Evolutionary conservation across 257 asterid species (phyloP).

Genomic region (Solanum okadae): DNA sequence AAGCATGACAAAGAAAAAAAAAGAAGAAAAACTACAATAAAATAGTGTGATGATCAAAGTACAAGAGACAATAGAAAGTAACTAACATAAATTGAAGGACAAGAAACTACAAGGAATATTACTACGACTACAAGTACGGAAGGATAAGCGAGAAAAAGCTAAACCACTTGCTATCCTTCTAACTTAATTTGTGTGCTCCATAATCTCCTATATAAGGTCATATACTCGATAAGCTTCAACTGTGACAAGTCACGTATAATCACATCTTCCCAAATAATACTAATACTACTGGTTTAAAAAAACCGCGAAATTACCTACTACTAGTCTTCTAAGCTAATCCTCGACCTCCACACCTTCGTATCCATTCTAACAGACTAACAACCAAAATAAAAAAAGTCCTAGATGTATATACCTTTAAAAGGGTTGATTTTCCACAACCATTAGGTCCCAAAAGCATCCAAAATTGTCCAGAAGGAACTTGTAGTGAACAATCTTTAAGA

Average conservation of each 20-base stretch:
- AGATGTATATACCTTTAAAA: slow-evolving; percentile 42
- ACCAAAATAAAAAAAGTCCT: neutral
- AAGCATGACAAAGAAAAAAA: neutral
- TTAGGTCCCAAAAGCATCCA: slow-evolving; percentile 99
- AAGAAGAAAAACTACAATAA: neutral
- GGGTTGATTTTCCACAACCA: slow-evolving; percentile 95
- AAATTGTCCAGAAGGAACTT: slow-evolving; percentile 75
- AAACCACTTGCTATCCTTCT: neutral
- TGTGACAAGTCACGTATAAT: neutral
- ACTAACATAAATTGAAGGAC: no score
- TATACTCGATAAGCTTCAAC: neutral
- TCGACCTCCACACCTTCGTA: neutral
- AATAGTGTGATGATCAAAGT: neutral
- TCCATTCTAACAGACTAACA: neutral
- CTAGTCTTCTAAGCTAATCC: neutral
- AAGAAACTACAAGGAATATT: no score
- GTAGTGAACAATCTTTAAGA: slow-evolving; percentile 64
- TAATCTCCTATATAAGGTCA: neutral
- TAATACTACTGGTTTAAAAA: neutral
- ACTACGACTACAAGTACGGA: neutral
- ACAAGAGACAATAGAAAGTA: neutral
- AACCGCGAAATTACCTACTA: neutral
- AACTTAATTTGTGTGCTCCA: neutral
- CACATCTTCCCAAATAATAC: neutral
- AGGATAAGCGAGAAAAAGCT: neutral